A percentile compares a stretch with the other conserved stretches of the same genome.
Evolutionary conservation across 208 protist species (phyloP).

Genomic region (Acanthamoeba culbertsoni): DNA sequence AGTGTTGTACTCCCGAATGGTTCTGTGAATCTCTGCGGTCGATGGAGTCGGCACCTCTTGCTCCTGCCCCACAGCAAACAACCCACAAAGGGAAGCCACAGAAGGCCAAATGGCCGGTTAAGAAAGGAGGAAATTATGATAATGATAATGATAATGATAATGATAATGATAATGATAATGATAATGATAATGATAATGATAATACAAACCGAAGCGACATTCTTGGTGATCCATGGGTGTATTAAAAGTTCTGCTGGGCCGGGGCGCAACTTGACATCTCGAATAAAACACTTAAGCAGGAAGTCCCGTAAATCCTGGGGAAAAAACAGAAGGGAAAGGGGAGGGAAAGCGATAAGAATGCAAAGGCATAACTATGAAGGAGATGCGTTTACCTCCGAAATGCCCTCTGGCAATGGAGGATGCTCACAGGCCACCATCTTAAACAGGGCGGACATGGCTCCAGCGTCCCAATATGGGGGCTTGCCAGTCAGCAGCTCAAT

Average conservation of each 20-base stretch:
- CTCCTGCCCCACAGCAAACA: neutral
- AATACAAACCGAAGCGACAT: neutral
- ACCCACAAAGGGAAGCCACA: neutral
- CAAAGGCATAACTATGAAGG: neutral
- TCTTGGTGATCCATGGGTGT: constrained; percentile 74
- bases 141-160: too few relatives aligned
- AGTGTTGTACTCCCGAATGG: constrained; percentile 32
- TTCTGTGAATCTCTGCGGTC: neutral
- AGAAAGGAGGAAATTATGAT: neutral
- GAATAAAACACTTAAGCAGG: constrained; percentile 83
- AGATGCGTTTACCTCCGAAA: neutral
- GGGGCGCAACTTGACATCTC: constrained; percentile 80
- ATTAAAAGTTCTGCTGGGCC: constrained; percentile 78
- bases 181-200: too few relatives aligned
- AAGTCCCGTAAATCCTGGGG: constrained; percentile 79
- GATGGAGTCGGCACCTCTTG: neutral
- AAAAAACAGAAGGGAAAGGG: constrained; percentile 62
- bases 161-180: too few relatives aligned
- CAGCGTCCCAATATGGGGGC: constrained; percentile 91
- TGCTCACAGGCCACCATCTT: constrained; percentile 85
- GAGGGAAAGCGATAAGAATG: neutral
- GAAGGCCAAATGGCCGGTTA: neutral
- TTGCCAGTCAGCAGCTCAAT: constrained; percentile 90
- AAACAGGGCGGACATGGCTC: constrained; percentile 87
- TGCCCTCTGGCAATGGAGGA: constrained; percentile 16